These are phyloP conservation scores for Pseudogymnoascus sp. DNA, from an alignment of 2,329 filamentous ascomycete species.

Conservation along the genomic window DNA sequence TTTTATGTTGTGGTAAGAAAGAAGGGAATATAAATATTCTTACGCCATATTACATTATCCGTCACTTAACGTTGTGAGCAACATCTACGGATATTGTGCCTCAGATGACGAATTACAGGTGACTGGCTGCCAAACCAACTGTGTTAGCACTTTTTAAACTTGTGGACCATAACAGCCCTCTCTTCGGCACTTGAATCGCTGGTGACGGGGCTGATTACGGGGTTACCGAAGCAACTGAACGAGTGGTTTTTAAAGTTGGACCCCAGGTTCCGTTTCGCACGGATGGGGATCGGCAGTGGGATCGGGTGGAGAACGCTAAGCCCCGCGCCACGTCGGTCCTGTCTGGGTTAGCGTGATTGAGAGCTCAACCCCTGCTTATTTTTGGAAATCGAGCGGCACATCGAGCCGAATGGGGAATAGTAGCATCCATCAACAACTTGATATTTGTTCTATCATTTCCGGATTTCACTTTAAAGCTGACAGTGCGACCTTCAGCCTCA, in stretches of 20 bases:
- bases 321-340: background rate
- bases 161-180: background rate
- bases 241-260: background rate
- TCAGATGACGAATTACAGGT: background rate
- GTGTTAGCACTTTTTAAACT: background rate
- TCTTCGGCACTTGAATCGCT: background rate
- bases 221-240: background rate
- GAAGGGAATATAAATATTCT: background rate
- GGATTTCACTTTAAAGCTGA: background rate
- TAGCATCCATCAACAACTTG: background rate
- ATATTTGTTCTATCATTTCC: background rate
- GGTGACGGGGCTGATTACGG: background rate
- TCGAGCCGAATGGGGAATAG: background rate
- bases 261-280: background rate
- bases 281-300: background rate
- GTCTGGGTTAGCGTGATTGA: background rate
- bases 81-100: background rate
- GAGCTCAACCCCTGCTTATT: background rate
- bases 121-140: background rate
- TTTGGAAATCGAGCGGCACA: background rate
- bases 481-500: background rate
- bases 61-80: background rate
- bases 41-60: background rate
- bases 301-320: background rate
- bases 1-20: conserved; percentile 9